Evolutionary conservation across 805 yeast genomes (phyloP), one percentile per base, ranked within the genome.

Genomic region (Metschnikowia peoriensis): DNA sequence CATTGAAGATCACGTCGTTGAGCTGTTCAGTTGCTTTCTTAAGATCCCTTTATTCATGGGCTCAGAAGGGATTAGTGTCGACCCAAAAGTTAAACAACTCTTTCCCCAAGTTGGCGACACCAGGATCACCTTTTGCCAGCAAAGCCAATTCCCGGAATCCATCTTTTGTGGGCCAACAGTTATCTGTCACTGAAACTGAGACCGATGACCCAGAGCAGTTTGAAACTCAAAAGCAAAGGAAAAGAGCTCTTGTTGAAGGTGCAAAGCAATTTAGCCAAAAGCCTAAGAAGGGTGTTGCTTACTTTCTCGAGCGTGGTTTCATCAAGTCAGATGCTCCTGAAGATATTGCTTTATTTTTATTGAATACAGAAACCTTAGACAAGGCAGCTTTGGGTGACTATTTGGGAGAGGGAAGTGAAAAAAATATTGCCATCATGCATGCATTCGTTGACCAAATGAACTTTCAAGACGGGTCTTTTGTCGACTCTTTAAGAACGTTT

Each of bases 401-500:
- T 65, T 73, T 94, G 53, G 99, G 99, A 49, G 97, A 89, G 61
- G 96, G 93, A 37, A 85, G 85, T 57, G 88, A 86, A 11, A 77
- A 78, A 45, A 86, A 89, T 66, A 82, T 89, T 55, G 84, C 86
- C 4, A 83, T 86, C 38, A 91, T 93, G 97, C 97, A 92, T 68
- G 87, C 90, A 6, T 94, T 94, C 73, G 96, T 93, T 29, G 97
- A 92, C 64, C 72, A 79, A 57, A 85, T 94, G 85, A 89, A 91
- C 51, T 93, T 94, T 67, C 71, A 79, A 6, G 77, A 78, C 35
- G 66, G 79, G 58, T 74, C 83, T 1, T 91, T 94, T 65, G 91
- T 92, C 14, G 96, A 86, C 60, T 96, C 98, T 0, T 75, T 94
- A 73, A 81, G 99, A 59, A 75, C 72, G 14, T 90, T 90, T 63